Percentiles rank a stretch among this genome's conserved stretches.
phyloP scores from a whole-genome alignment of 1,284 basidiomycete genomes.

The Cystobasidium slooffiae region DNA sequence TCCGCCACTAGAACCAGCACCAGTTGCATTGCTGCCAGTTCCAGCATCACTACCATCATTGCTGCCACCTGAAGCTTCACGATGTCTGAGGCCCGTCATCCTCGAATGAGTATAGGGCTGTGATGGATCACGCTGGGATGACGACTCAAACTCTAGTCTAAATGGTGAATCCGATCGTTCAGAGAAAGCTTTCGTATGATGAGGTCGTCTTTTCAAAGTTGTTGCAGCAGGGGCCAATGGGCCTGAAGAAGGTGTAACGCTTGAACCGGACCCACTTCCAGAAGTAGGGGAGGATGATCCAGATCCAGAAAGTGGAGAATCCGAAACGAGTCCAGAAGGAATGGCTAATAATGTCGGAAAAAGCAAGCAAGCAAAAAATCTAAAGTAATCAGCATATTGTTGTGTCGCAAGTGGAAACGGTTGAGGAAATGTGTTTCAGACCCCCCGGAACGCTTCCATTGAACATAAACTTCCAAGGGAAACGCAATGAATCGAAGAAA shows the following conservation, averaged over 20 bases:
- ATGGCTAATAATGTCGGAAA: not conserved
- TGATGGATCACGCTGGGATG: not conserved
- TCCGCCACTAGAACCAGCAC: not conserved
- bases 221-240: conserved; percentile 16
- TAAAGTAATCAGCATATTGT: not conserved
- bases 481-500: not conserved
- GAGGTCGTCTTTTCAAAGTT: not conserved
- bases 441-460: not conserved
- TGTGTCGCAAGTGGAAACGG: not conserved
- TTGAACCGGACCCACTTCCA: conserved; percentile 6
- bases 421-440: not conserved
- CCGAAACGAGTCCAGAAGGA: not conserved
- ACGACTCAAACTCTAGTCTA: conserved; percentile 22
- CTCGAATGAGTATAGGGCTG: conserved; percentile 21
- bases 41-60: not conserved
- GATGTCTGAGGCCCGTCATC: conserved; percentile 14
- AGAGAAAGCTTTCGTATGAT: conserved; percentile 21
- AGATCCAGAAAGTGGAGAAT: conserved; percentile 18
- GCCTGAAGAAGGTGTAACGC: conserved; percentile 11
- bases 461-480: not conserved
- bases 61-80: conserved; percentile 17
- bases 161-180: conserved; percentile 29
- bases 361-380: not conserved
- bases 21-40: not conserved
- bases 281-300: conserved; percentile 16